Evolutionary conservation across 805 yeast species (phyloP).

Genomic region (Vanderwaltozyma polyspora): DNA sequence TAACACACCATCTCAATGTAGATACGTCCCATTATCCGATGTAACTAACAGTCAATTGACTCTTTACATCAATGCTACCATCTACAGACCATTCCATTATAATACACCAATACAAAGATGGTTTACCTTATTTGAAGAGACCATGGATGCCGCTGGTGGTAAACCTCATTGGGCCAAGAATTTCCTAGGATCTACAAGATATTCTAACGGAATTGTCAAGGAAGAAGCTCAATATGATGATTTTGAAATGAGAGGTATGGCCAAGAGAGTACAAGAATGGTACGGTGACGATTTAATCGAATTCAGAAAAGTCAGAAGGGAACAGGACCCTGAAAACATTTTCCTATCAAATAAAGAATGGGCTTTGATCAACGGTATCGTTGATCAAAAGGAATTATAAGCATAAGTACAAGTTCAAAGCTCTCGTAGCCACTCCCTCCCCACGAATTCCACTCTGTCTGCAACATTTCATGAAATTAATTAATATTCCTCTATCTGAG

Average conservation of each 20-base stretch:
- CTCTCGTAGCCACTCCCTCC: too few species aligned
- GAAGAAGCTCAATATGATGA: conserved; percentile 35
- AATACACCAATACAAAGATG: conserved; percentile 67
- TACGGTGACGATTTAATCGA: conserved; percentile 56
- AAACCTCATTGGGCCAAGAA: conserved; percentile 99
- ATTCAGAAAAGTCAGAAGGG: conserved; percentile 53
- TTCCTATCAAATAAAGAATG: conserved; percentile 70
- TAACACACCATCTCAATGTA: conserved; percentile 52
- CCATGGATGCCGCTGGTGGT: conserved; percentile 70
- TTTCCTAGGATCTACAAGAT: conserved; percentile 50
- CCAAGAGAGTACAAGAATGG: conserved; percentile 60
- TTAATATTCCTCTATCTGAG: too few species aligned
- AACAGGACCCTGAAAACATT: conserved; percentile 71
- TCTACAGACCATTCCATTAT: conserved; percentile 85
- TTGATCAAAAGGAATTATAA: conserved; percentile 31
- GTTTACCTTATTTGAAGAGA: conserved; percentile 74
- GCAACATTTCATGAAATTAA: too few species aligned
- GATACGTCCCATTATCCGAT: conserved; percentile 37
- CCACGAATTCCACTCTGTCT: too few species aligned
- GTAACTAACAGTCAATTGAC: conserved; percentile 67
- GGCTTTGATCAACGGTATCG: conserved; percentile 72
- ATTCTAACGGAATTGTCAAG: conserved; percentile 23
- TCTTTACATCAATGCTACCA: conserved; percentile 81
- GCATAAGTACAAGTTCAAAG: too few species aligned
- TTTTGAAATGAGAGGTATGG: conserved; percentile 74